phyloP scores from a whole-genome alignment of 495 filamentous ascomycete genomes.

The Neurospora sp. region DNA sequence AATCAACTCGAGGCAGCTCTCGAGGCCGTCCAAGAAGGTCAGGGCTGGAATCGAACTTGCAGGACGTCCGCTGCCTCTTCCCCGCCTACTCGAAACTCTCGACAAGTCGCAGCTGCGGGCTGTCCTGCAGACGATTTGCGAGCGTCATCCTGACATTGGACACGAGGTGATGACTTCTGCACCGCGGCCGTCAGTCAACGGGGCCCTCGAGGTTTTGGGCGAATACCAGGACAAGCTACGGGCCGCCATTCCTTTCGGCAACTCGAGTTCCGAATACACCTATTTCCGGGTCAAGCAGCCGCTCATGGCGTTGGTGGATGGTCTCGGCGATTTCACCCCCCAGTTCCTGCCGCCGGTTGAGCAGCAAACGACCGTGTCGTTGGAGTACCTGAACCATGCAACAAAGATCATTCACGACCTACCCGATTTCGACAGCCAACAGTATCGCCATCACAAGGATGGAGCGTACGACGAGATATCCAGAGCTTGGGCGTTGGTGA shows the following conservation, averaged over 20 bases:
- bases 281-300: conserved; percentile 86
- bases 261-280: conserved; percentile 78
- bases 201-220: conserved; percentile 66
- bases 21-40: conserved; percentile 49
- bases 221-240: conserved; percentile 71
- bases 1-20: conserved; percentile 48
- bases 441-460: conserved; percentile 83
- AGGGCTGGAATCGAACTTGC: conserved; percentile 54
- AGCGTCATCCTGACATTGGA: conserved; percentile 71
- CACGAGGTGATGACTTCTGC: conserved; percentile 77
- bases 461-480: conserved; percentile 93
- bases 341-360: conserved; percentile 93
- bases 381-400: conserved; percentile 78
- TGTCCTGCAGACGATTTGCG: conserved; percentile 78
- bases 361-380: conserved; percentile 61
- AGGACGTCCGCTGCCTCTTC: conserved; percentile 69
- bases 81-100: conserved; percentile 83
- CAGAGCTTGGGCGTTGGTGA: conserved; percentile 85
- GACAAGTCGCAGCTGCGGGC: conserved; percentile 70
- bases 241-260: conserved; percentile 80
- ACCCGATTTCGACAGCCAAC: conserved; percentile 75
- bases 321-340: conserved; percentile 84
- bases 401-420: conserved; percentile 84
- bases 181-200: conserved; percentile 71
- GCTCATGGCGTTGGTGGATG: conserved; percentile 72